Conservation (phyloP, 1,139 yeast species). For the Suhomyces kunorum region DNA sequence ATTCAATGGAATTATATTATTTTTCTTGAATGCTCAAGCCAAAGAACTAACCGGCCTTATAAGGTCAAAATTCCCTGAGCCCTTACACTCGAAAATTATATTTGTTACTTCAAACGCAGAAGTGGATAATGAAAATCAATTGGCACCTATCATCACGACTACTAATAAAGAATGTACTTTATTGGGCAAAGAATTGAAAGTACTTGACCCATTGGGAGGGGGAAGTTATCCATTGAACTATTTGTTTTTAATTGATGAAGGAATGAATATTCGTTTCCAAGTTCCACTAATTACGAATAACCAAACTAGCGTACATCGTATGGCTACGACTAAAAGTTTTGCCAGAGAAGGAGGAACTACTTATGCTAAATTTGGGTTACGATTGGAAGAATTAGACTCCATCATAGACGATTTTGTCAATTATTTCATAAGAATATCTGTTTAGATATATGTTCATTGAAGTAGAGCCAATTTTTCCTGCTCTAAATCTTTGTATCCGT, state of each 20-base stretch:
- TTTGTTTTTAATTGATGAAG: conserved; percentile 33
- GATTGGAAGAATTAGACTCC: conserved; percentile 20
- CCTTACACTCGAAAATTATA: conserved; percentile 5
- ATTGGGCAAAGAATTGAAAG: conserved; percentile 29
- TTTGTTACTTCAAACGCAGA: conserved; percentile 15
- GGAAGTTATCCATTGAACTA: conserved; percentile 50
- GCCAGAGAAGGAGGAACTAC: conserved; percentile 12
- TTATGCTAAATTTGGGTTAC: conserved; percentile 22
- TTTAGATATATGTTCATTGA: conserved; percentile 24
- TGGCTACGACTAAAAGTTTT: conserved; percentile 4
- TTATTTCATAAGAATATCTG: conserved; percentile 11
- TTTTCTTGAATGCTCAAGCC: conserved; percentile 25
- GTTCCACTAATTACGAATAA: conserved; percentile 21
- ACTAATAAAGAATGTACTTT: conserved; percentile 16
- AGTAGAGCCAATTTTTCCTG: conserved; percentile 45
- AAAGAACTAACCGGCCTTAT: conserved; percentile 21
- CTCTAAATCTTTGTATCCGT: conserved; percentile 54
- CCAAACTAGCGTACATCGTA: conserved; percentile 3
- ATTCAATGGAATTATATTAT: conserved; percentile 7
- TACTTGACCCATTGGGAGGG: conserved; percentile 53
- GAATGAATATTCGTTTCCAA: conserved; percentile 25
- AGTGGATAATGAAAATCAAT: no score
- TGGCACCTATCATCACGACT: no score
- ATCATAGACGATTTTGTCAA: conserved; percentile 26
- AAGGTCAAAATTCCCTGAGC: conserved; percentile 7